Evolutionary conservation across 768 basidiomycete genomes (phyloP).

Genomic region (Butyriboletus loyo): DNA sequence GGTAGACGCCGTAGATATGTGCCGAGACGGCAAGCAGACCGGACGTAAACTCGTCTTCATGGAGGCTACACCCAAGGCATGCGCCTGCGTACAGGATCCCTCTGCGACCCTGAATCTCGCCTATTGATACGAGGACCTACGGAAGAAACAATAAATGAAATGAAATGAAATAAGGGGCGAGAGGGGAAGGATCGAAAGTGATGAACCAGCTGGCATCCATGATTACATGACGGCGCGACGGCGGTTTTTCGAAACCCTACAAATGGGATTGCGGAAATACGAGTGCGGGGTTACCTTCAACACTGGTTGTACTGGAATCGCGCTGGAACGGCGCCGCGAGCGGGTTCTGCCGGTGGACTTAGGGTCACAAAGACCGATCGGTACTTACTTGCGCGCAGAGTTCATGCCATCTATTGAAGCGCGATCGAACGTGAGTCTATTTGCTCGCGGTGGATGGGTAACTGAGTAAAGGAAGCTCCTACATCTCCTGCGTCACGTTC

Average conservation of each 20-base stretch:
- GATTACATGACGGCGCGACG: too few species aligned
- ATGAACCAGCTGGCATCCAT: too few species aligned
- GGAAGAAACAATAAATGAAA: neutral
- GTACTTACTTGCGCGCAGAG: slow-evolving; percentile 47
- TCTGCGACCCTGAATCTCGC: slow-evolving; percentile 57
- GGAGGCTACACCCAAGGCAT: slow-evolving; percentile 76
- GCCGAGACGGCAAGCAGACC: slow-evolving; percentile 37
- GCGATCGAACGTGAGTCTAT: neutral
- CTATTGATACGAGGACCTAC: slow-evolving; percentile 55
- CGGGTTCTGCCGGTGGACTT: slow-evolving; percentile 59
- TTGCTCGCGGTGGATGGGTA: neutral
- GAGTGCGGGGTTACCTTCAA: slow-evolving; percentile 45
- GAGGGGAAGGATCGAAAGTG: neutral
- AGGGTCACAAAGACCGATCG: slow-evolving; percentile 71
- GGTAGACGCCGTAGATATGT: slow-evolving; percentile 28
- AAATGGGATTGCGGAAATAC: neutral
- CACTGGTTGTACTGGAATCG: slow-evolving; percentile 66
- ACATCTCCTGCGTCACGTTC: slow-evolving; percentile 41
- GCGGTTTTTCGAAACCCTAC: neutral
- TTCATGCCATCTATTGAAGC: slow-evolving; percentile 67
- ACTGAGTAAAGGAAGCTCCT: slow-evolving; percentile 11
- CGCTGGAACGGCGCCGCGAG: slow-evolving; percentile 42
- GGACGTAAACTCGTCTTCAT: slow-evolving; percentile 71
- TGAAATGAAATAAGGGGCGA: neutral
- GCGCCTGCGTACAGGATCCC: slow-evolving; percentile 67